Evolutionary conservation across 2,329 filamentous ascomycete species (phyloP), one percentile per base, ranked within the genome.

Genomic region (Diaporthe vaccinii): DNA sequence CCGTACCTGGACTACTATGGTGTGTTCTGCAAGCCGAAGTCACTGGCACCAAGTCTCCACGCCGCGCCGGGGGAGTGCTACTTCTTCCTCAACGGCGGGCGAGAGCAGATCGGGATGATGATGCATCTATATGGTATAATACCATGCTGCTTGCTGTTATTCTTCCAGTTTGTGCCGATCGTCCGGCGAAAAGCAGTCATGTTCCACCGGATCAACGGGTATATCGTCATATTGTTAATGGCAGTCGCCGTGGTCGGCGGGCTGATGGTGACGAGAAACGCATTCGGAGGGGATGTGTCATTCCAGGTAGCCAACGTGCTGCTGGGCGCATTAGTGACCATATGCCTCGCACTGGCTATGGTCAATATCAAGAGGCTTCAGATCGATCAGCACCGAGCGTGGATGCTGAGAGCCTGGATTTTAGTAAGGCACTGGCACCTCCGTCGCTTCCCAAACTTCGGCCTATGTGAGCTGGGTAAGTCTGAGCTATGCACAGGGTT

Each of bases 361-460:
- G 83, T 88, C 79, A 91, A 91, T 76, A 87, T 93, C 80, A 91
- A 89, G 80, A 83, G 84, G 2, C 81, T 92, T 2, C 90, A 92
- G 79, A 90, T 93, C 67, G 90, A 92, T 44, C 87, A 92, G 78
- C 91, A 93, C 76, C 86, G 91, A 1, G 89, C 89, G 3, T 93
- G 90, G 91, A 93, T 92, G 91, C 78, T 93, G 41, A 81, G 91
- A 31, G 85, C 87, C 10, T 89, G 87, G 87, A 82, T 87, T 53
- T 87, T 87, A 76, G 84, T 87, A 76, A 51, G 73, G 17, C 22
- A 10, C 41, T 2, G 41, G 41, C 25, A 10, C 15, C 17, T 6
- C n/a, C n/a, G 12, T 12, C 4, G 12, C 6, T 28, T 39, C n/a
- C 49, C 22, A 36, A 9, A 9, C 12, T 5, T 46, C 10, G 3